phyloP scores from a whole-genome alignment of 352 stramenopile species.

The Phytophthora foliorum region DNA sequence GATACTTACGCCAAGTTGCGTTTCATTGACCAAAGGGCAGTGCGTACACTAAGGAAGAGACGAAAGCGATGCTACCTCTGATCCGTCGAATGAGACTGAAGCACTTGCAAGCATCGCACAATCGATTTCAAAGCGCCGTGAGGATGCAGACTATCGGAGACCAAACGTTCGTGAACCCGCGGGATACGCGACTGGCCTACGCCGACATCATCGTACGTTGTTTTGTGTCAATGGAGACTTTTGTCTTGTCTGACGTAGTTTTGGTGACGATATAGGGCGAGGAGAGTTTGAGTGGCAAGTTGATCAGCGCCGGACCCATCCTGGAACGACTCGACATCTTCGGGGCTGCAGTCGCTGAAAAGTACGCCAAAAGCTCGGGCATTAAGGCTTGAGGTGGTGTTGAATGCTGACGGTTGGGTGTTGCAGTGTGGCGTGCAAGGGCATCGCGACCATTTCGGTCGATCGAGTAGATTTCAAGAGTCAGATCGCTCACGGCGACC shows the following conservation, averaged over 20 bases:
- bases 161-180: constrained; percentile 51
- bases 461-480: constrained; percentile 76
- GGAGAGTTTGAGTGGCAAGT: constrained; percentile 58
- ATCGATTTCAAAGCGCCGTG: constrained; percentile 42
- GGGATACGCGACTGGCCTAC: constrained; percentile 63
- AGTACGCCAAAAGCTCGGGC: constrained; percentile 34
- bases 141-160: constrained; percentile 40
- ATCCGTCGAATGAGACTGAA: constrained; percentile 16
- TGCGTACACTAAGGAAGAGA: too few species aligned
- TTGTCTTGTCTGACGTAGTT: constrained; percentile 2
- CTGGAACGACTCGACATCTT: constrained; percentile 72
- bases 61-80: constrained; percentile 22
- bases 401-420: neutral
- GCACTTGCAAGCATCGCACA: constrained; percentile 6
- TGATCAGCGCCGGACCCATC: constrained; percentile 62
- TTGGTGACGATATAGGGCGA: constrained; percentile 52
- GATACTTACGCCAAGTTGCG: constrained; percentile 7
- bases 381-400: neutral
- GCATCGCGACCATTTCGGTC: constrained; percentile 72
- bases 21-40: constrained; percentile 6
- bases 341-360: constrained; percentile 67
- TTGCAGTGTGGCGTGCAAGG: constrained; percentile 58
- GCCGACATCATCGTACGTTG: constrained; percentile 69
- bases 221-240: neutral
- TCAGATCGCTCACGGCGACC: constrained; percentile 70